Evolutionary conservation across 495 filamentous ascomycete genomes (phyloP), one percentile per base, ranked within the genome.

Genomic region (Aspergillus nidulans): DNA sequence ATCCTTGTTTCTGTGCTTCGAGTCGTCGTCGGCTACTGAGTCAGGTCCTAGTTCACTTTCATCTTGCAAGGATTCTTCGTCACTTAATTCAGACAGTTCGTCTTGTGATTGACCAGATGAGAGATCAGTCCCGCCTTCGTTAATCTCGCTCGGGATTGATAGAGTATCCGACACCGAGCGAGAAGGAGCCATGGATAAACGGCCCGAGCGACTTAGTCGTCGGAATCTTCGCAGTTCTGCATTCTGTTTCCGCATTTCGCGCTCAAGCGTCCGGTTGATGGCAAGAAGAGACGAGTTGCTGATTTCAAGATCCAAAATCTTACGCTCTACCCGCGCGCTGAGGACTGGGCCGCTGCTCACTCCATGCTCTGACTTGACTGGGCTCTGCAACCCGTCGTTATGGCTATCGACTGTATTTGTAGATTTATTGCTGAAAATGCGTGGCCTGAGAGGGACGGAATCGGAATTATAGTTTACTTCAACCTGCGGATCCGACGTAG

Each of bases 231-330:
- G 84, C 34, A 99, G 68, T 68, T 99, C 92, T 7, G 89, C 81
- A 19, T 88, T 90, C 63, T 97, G 94, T 61, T 94, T 94, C 5
- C 90, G 82, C 69, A 99, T 82, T 62, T 97, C 89, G 9, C 89
- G 81, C 69, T 99, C 94, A 1, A 99, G 74, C 0, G 90, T 91
- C 45, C 91, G 82, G 63, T 99, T 99, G 70, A 99, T 97, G n/a
- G 95, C 95, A 25, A 96, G 80, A 7, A 99, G 81, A 20, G 91
- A 96, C 2, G 90, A 92, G 60, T 99, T 99, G 57, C 89, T 95
- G 55, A 99, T 99, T 64, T 99, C 89, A n/a, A 99, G 76, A 67
- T 99, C 94, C 59, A 97, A 76, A 25, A 99, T 92, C 69, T 97
- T 97, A 52, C 94, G 84, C 69, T 97, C 94, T 6, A 89, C 85